Conservation (phyloP, 768 basidiomycete species). For the Leccinum disarticulatum region DNA sequence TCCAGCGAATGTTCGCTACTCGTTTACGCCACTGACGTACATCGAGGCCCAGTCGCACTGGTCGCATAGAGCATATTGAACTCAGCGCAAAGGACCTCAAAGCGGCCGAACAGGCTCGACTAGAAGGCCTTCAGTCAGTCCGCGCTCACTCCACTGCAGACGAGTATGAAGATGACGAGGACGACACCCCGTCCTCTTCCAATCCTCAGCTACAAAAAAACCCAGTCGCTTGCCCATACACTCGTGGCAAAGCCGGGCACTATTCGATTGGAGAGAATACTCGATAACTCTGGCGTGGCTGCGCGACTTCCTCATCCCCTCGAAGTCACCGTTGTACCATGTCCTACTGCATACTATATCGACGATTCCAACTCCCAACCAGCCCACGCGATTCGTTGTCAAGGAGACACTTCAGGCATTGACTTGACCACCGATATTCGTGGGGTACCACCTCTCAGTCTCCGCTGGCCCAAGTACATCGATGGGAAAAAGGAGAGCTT, state of each 20-base stretch:
- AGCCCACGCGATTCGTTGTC: constrained; percentile 58
- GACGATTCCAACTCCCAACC: constrained; percentile 35
- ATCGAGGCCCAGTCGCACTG: constrained; percentile 16
- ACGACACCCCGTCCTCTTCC: constrained; percentile 30
- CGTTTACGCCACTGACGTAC: constrained; percentile 50
- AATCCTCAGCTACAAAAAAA: constrained; percentile 58
- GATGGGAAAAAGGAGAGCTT: constrained; percentile 68
- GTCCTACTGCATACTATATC: constrained; percentile 72
- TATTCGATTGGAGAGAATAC: constrained; percentile 72
- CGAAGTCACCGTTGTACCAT: constrained; percentile 75
- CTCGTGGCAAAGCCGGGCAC: constrained; percentile 70
- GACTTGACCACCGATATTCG: constrained; percentile 62
- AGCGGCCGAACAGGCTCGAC: constrained; percentile 58
- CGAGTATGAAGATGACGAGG: constrained; percentile 62
- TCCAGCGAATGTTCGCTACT: constrained; percentile 74
- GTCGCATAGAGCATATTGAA: constrained; percentile 53
- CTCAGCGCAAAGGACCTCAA: constrained; percentile 65
- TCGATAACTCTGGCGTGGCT: constrained; percentile 69
- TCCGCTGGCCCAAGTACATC: constrained; percentile 72
- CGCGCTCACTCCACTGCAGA: constrained; percentile 52
- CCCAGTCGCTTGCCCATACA: constrained; percentile 74
- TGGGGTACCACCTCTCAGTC: constrained; percentile 75
- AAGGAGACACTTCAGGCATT: constrained; percentile 59
- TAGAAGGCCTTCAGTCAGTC: constrained; percentile 48
- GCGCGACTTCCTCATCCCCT: constrained; percentile 67